Conservation (phyloP, 1,139 yeast genomes). For the Wickerhamomyces sp. region DNA sequence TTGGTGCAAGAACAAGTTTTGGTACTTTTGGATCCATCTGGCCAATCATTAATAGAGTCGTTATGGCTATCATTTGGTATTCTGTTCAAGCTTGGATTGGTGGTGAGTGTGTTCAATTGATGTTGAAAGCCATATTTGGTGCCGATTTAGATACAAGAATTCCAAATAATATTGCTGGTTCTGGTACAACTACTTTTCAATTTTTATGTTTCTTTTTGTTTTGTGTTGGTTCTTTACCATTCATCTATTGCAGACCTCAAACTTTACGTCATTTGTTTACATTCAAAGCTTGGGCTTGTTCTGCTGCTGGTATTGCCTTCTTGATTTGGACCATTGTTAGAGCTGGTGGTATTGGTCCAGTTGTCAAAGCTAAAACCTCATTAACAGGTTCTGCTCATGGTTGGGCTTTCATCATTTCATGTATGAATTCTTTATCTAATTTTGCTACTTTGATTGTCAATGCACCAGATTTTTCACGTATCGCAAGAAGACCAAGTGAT, state of each 20-base stretch:
- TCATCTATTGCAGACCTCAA: constrained; percentile 78
- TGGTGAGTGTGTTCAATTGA: constrained; percentile 72
- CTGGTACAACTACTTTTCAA: constrained; percentile 59
- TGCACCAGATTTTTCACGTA: constrained; percentile 87
- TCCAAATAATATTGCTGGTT: constrained; percentile 45
- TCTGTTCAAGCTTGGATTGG: constrained; percentile 81
- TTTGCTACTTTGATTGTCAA: constrained; percentile 84
- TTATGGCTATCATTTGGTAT: constrained; percentile 82
- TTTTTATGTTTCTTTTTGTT: constrained; percentile 73
- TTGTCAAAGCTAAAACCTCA: constrained; percentile 45
- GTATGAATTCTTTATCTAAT: constrained; percentile 77
- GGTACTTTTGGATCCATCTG: constrained; percentile 76
- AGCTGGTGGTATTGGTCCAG: constrained; percentile 71
- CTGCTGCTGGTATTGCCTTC: constrained; percentile 76
- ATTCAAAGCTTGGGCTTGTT: constrained; percentile 68
- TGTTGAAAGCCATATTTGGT: constrained; percentile 66
- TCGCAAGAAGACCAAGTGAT: constrained; percentile 52
- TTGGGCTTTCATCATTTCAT: constrained; percentile 79
- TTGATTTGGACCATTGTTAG: constrained; percentile 69
- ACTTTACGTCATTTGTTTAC: constrained; percentile 77
- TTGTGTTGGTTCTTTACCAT: constrained; percentile 74
- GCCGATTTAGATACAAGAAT: constrained; percentile 45
- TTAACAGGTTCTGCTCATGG: constrained; percentile 58
- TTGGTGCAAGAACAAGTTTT: constrained; percentile 65
- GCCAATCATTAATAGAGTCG: constrained; percentile 77